Evolutionary conservation across 192 early-diverging fungal genomes (phyloP), one percentile per base, ranked within the genome.

Genomic region (Gonapodya prolifera): DNA sequence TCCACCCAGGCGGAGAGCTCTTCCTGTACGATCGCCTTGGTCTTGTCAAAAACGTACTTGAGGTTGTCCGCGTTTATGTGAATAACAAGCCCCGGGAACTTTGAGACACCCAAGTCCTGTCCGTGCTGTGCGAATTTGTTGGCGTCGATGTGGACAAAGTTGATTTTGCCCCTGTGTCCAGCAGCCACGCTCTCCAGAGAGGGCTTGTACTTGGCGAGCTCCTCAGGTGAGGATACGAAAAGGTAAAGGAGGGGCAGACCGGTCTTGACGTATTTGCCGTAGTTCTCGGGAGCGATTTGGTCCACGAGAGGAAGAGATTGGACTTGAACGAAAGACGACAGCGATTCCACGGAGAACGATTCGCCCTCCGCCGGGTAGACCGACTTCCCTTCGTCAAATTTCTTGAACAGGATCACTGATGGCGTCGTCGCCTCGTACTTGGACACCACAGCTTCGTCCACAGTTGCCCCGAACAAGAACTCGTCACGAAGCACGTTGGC

Each of bases 71-170:
- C 83, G 75, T 91, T 86, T 79, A 91, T 86, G 86, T 95, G 93
- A 83, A 99, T 89, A 78, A 88, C 95, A 80, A 99, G 90, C 29
- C 95, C 94, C 73, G 97, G 97, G 93, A 93, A 99, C 77, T 94
- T 90, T 88, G 95, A 93, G 70, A 99, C 84, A 86, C 91, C 93
- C 70, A 98, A 86, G 83, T 93, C 93, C 75, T 91, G 86, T 70
- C 93, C 96, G 84, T 97, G 96, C 35, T 83, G 87, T 73, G 90
- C 91, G 84, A 89, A 98, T 82, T 95, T 91, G 84, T 33, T 80
- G 61, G 92, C 94, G 77, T 99, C 94, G 75, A 96, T 93, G 83
- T 94, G 92, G 80, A 94, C 95, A 87, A 98, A 93, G 88, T 84
- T 91, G 76, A 98, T 76, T 81, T 91, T 94, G 76, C 96, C 97